Percentiles rank a stretch among this genome's conserved stretches.
Evolutionary conservation across 208 protist genomes (phyloP).

Genomic region (Crithidia brevicula): DNA sequence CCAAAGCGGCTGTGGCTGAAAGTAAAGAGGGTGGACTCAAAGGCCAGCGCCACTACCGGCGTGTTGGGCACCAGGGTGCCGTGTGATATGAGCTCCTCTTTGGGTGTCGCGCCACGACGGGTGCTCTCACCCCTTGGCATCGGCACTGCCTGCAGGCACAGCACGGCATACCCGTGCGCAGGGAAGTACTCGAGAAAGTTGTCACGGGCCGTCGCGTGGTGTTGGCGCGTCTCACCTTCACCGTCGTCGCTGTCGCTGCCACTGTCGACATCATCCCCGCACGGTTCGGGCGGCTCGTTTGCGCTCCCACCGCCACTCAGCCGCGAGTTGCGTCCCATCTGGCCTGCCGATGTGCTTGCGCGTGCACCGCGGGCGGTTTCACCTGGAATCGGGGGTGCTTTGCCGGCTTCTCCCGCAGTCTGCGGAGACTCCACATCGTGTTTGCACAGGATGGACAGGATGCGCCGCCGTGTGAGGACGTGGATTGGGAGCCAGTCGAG

Average conservation of each 20-base stretch:
- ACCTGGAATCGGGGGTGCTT: no score
- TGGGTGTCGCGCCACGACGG: not conserved
- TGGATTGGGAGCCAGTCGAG: conserved; percentile 56
- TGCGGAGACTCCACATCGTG: conserved; percentile 12
- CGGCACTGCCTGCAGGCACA: conserved; percentile 40
- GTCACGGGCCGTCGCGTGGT: not conserved
- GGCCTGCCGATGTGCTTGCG: not conserved
- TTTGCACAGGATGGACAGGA: conserved; percentile 14
- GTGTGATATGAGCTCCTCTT: not conserved
- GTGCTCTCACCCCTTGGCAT: conserved; percentile 5
- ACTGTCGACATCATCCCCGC: not conserved
- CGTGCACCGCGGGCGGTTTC: no score
- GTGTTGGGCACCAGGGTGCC: conserved; percentile 8
- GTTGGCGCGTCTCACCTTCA: not conserved
- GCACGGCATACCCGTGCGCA: conserved; percentile 46
- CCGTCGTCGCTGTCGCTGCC: not conserved
- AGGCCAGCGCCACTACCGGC: conserved; percentile 26
- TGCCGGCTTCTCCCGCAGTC: no score
- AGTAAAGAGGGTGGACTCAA: conserved; percentile 39
- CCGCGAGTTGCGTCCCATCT: not conserved
- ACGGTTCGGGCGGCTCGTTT: not conserved
- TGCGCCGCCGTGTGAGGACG: conserved; percentile 34
- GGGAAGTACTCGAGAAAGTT: conserved; percentile 68
- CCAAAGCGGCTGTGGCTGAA: conserved; percentile 32
- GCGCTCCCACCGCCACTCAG: not conserved